Evolutionary conservation across 768 basidiomycete genomes (phyloP).

Genomic region (Macrolepiota dolichaula): DNA sequence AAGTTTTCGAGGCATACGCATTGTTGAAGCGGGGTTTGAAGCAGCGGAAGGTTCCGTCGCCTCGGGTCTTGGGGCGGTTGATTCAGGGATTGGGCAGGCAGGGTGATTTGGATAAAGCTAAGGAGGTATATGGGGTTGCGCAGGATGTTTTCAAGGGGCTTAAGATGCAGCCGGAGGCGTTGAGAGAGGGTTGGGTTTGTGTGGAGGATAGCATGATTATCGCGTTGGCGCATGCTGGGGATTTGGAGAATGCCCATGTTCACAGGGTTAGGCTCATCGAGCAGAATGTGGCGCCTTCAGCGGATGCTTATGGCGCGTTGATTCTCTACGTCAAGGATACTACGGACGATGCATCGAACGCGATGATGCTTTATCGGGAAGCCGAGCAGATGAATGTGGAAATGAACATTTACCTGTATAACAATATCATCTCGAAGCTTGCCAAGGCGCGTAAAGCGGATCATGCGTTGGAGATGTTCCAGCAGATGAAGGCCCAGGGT

Average conservation of each 20-base stretch:
- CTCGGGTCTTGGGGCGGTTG: slow-evolving; percentile 53
- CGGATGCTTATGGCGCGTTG: slow-evolving; percentile 90
- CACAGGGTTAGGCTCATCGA: slow-evolving; percentile 78
- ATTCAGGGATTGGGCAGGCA: slow-evolving; percentile 68
- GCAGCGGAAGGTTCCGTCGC: slow-evolving; percentile 45
- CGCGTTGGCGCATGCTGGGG: slow-evolving; percentile 77
- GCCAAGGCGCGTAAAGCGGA: slow-evolving; percentile 94
- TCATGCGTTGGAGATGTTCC: slow-evolving; percentile 82
- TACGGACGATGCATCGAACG: slow-evolving; percentile 91
- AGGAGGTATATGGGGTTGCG: slow-evolving; percentile 62
- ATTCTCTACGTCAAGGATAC: slow-evolving; percentile 89
- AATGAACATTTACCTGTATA: slow-evolving; percentile 89
- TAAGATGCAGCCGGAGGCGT: slow-evolving; percentile 19
- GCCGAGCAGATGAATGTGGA: slow-evolving; percentile 61
- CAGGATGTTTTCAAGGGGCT: slow-evolving; percentile 55
- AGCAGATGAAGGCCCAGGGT: slow-evolving; percentile 70
- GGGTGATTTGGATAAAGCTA: slow-evolving; percentile 57
- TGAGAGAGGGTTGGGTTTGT: slow-evolving; percentile 58
- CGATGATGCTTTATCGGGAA: slow-evolving; percentile 81
- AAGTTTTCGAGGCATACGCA: slow-evolving; percentile 36
- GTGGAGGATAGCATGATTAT: slow-evolving; percentile 91
- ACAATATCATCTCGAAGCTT: slow-evolving; percentile 95
- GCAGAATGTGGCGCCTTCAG: slow-evolving; percentile 72
- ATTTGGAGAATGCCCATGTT: slow-evolving; percentile 74
- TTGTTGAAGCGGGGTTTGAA: slow-evolving; percentile 44